Base-by-base conservation (phyloP, 805 yeast species). In the Candida verbasci region DNA sequence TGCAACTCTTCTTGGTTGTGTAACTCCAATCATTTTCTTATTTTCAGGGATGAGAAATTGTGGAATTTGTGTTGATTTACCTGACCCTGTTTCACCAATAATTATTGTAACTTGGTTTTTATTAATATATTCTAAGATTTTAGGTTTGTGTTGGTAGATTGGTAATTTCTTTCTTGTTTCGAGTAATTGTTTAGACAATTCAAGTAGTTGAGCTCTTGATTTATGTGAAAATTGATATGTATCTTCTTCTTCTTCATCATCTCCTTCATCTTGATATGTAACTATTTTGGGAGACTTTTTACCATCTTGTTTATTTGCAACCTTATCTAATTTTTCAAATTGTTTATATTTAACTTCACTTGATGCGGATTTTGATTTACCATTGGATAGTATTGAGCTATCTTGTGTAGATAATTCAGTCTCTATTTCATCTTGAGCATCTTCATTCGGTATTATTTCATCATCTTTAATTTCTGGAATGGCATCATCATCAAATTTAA, bases 1-100 rank as follows among this genome's bases (percentile, higher is more conserved):
- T 3, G 98, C 97, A 25, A 91, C 98, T 53, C 97, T 75, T 63
- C 98, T 82, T 1, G 98, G 98, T 63, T 91, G 97, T 0, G 98
- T 89, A 6, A 93, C 91, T 0, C 95, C 97, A 15, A 91, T 80
- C 17, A 73, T 68, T 41, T 76, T 78, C 14, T 60, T 58, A 43
- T 60, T 62, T 24, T 59, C 53, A 0, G 76, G 72, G 60, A 85
- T 74, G n/a, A 91, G 55, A 46, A 91, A 82, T 55, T 91, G 97
- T 0, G 98, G 97, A 31, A 91, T 80, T 63, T 91, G 98, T 0
- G 98, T 91, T 3, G 97, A 89, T 55, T 91, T 91, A 68, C 97
- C 97, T 6, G 96, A 86, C 60, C 98, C 98, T 0, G 98, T 91
- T 55, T 91, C 97, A 60, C 97, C 97, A 53, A 93, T 84, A 14